Evolutionary conservation across 2,329 filamentous ascomycete species (phyloP), one percentile per base, ranked within the genome.

Genomic region (Colletotrichum tofieldiae): DNA sequence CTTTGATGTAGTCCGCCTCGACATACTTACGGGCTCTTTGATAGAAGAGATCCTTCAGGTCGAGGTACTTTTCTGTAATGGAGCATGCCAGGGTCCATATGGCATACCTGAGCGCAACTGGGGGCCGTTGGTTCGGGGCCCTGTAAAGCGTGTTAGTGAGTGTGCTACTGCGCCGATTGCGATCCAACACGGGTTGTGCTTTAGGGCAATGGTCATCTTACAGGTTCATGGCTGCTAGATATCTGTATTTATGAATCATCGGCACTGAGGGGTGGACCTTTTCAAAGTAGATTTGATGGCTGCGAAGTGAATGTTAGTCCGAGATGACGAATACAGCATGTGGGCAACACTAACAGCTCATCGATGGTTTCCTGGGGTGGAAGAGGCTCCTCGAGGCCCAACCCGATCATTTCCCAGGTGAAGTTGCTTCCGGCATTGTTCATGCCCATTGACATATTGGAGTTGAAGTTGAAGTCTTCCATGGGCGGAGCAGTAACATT

Each of bases 61-160:
- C 89, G 43, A 88, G 86, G 80, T 94, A 98, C 79, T 95, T 96
- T 71, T 98, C 94, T 3, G 90, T 91, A 54, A 95, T 89, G 6
- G 94, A 93, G 74, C 94, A 95, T n/a, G 96, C 95, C 77, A 95
- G 85, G n/a, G 93, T 94, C 96, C 96, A 98, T 87, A 98, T 97
- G 67, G 94, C 94, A 83, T 99, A 99, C 76, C 96, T 91, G 61
- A 99, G 84, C 75, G 93, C 94, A 39, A 98, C 91, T 0, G 96
- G 94, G 1, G 96, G 96, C 35, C 96, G 91, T 84, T 95, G 92
- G 74, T 91, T 91, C 23, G 94, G 94, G n/a, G 94, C 90, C 65
- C 90, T 92, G 72, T 45, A 29, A 39, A 29, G 29, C 23, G n/a
- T 58, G 63, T 68, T 39, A 65, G 41, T 65, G 58, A 23, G 32